Evolutionary conservation across 306 rosid genomes (phyloP).

Genomic region (Styphnolobium japonicum): DNA sequence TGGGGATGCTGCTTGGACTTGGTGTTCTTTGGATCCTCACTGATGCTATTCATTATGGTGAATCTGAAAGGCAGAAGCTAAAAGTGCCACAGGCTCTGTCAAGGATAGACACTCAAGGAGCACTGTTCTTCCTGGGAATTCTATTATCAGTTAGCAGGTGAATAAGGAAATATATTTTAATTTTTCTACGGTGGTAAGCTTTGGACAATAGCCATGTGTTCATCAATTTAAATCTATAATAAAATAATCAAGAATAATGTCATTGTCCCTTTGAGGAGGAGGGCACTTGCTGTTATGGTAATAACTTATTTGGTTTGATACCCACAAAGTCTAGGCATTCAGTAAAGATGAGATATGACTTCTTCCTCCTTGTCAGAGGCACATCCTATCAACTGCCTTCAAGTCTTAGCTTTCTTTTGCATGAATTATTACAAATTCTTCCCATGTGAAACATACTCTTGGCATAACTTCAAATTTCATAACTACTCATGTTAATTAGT

Average conservation of each 20-base stretch:
- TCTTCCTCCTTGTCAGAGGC: too few relatives aligned
- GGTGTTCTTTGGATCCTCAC: constrained; percentile 96
- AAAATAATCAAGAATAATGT: background rate
- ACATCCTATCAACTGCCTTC: too few relatives aligned
- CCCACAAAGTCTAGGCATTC: background rate
- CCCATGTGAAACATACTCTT: background rate
- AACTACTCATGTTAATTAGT: background rate
- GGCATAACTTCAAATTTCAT: background rate
- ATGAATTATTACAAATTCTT: constrained; percentile 3
- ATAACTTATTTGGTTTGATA: background rate
- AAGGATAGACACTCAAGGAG: constrained; percentile 94
- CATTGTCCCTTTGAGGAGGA: background rate
- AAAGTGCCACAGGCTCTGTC: constrained; percentile 96
- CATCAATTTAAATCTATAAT: background rate
- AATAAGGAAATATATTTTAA: background rate
- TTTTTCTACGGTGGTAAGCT: background rate
- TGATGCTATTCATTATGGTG: constrained; percentile 96
- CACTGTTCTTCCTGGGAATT: constrained; percentile 90
- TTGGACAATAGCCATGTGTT: background rate
- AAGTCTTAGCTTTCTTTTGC: background rate
- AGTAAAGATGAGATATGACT: background rate
- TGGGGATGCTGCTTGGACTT: constrained; percentile 94
- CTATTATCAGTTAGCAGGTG: constrained; percentile 91
- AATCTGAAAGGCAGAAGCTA: constrained; percentile 86
- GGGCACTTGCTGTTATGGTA: background rate